Percentiles rank a stretch among this genome's conserved stretches.
Conservation (phyloP, 2,329 filamentous ascomycete species). For the Fusarium protoensiforme region DNA sequence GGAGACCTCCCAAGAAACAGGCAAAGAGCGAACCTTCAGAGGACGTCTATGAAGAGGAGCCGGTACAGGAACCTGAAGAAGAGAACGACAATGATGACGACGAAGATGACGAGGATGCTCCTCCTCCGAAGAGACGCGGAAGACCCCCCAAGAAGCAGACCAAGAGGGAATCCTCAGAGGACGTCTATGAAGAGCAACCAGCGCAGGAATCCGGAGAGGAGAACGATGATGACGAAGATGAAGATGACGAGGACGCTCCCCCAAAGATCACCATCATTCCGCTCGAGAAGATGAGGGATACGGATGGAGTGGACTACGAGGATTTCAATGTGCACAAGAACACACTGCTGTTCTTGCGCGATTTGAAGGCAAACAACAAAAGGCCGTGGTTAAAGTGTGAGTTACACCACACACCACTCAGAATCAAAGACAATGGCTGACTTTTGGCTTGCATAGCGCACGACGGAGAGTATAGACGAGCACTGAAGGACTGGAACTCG, state of each 20-base stretch:
- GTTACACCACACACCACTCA: not conserved
- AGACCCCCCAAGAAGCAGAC: conserved; percentile 37
- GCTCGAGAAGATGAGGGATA: conserved; percentile 49
- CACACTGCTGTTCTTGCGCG: conserved; percentile 66
- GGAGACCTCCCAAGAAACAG: conserved; percentile 38
- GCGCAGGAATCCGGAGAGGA: conserved; percentile 42
- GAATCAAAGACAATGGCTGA: not conserved
- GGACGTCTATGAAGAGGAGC: conserved; percentile 41
- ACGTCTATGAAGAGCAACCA: conserved; percentile 40
- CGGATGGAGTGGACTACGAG: conserved; percentile 56
- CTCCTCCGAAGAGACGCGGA: conserved; percentile 40
- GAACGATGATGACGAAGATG: conserved; percentile 45
- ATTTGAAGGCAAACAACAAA: conserved; percentile 70
- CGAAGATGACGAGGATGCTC: conserved; percentile 51
- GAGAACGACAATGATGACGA: conserved; percentile 46
- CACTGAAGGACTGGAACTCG: conserved; percentile 83
- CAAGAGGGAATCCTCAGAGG: conserved; percentile 41
- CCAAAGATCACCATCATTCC: conserved; percentile 51
- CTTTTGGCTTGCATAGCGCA: conserved; percentile 68
- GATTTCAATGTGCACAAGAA: conserved; percentile 67
- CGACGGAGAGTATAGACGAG: conserved; percentile 81
- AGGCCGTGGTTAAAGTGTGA: conserved; percentile 68
- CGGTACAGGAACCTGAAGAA: conserved; percentile 39
- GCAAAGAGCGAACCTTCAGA: conserved; percentile 38
- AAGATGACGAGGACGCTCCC: conserved; percentile 52